Evolutionary conservation across 1,284 basidiomycete species (phyloP).

Genomic region (Austropuccinia psidii): DNA sequence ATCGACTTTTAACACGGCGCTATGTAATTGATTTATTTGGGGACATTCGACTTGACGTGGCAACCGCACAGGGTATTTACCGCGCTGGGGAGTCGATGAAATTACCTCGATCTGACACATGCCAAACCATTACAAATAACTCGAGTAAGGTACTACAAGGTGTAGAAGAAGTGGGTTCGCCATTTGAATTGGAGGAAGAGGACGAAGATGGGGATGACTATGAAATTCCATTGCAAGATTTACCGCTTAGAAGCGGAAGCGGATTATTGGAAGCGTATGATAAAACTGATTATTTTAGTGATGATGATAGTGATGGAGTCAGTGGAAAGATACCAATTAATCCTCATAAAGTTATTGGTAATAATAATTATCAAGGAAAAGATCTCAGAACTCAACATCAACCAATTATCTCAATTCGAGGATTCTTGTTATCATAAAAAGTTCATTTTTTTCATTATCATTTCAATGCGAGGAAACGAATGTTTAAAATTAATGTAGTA

Average conservation of each 20-base stretch:
- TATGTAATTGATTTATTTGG: constrained; percentile 84
- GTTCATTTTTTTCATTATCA: neutral
- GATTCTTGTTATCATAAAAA: constrained; percentile 16
- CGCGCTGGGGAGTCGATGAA: constrained; percentile 20
- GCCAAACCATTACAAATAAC: constrained; percentile 10
- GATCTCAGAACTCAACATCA: neutral
- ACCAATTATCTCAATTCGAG: constrained; percentile 9
- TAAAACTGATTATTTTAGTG: constrained; percentile 34
- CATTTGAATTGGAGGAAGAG: neutral
- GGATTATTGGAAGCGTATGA: constrained; percentile 36
- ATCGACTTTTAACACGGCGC: constrained; percentile 77
- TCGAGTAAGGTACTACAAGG: neutral
- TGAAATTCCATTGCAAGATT: constrained; percentile 5
- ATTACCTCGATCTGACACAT: constrained; percentile 3
- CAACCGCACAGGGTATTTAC: neutral
- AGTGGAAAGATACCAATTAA: neutral
- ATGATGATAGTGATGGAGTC: constrained; percentile 8
- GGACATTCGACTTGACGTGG: constrained; percentile 24
- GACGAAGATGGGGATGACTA: neutral
- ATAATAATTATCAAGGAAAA: neutral
- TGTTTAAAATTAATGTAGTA: neutral
- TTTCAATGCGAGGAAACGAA: neutral
- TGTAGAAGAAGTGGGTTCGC: neutral
- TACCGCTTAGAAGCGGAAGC: constrained; percentile 24
- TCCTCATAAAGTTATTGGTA: neutral